Evolutionary conservation across 192 early-diverging fungal genomes (phyloP), one percentile per base, ranked within the genome.

Genomic region (Coemansia sp.): DNA sequence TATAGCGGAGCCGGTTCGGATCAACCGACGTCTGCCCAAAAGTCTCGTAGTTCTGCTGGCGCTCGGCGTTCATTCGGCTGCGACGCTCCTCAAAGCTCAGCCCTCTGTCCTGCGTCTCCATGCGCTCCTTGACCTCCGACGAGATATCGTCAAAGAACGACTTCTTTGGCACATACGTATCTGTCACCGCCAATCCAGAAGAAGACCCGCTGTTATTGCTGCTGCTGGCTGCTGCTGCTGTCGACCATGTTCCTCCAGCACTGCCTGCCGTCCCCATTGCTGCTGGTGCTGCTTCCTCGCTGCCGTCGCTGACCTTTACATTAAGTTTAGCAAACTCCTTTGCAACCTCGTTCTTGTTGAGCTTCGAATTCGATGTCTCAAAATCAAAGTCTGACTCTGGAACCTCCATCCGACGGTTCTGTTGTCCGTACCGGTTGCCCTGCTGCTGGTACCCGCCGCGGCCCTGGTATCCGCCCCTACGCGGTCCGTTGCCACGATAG

Each of bases 111-210:
- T 58, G 64, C 66, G 75, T 56, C 72, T 91, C 91, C 57, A 87
- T 78, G 10, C 91, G 86, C 70, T 96, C 94, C 80, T 95, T 96
- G 39, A 90, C 87, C 75, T 99, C 97, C 75, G 94, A 96, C 45
- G 97, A 95, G 75, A 99, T 96, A 77, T 98, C 92, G 76, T 98
- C 97, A 87, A 99, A 99, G 85, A 99, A 99, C 39, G 90, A 92
- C 63, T 84, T 84, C 19, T 85, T 87, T 63, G 91, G 92, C 66
- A 89, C 81, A 75, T 98, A 97, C 65, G 89, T 92, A 9, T 61
- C 70, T 15, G 88, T 71, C 8, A 77, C 79, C 1, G 85, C 80
- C 18, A 87, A 80, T 0, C 11, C 60, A 5, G 59, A 18, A 9
- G 65, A 56, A 40, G 64, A 52, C 3, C 65, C 62, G 1, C 21